A percentile compares a stretch with the other conserved stretches of the same genome.
Conservation (phyloP, 2,329 filamentous ascomycete genomes). For the Exophiala sp. region DNA sequence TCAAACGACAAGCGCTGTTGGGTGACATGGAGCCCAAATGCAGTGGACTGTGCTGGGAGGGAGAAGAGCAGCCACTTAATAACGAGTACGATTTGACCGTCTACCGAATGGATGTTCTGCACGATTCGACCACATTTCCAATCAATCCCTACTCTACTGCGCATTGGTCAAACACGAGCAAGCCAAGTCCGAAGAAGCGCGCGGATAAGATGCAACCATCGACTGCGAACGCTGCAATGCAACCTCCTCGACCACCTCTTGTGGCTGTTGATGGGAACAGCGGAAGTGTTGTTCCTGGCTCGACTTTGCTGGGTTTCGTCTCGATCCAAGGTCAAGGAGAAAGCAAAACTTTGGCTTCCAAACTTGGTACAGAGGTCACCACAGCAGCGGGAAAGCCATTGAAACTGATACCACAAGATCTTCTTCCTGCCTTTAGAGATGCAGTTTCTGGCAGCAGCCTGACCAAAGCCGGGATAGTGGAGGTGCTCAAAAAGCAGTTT, state of each 20-base stretch:
- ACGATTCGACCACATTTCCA: slow-evolving; percentile 33
- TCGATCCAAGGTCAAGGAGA: neutral
- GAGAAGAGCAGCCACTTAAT: slow-evolving; percentile 41
- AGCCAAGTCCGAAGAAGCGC: slow-evolving; percentile 15
- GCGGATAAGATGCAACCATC: slow-evolving; percentile 29
- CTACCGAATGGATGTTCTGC: slow-evolving; percentile 61
- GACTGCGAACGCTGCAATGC: slow-evolving; percentile 29
- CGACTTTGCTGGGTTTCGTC: neutral
- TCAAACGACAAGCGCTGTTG: slow-evolving; percentile 53
- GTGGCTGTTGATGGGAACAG: slow-evolving; percentile 22
- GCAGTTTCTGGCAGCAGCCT: slow-evolving; percentile 65
- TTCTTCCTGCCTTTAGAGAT: slow-evolving; percentile 61
- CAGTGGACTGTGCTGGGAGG: slow-evolving; percentile 80
- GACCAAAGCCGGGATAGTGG: slow-evolving; percentile 67
- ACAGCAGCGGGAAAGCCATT: slow-evolving; percentile 14
- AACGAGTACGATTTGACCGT: slow-evolving; percentile 48
- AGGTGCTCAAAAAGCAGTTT: slow-evolving; percentile 69
- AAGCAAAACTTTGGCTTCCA: slow-evolving; percentile 2
- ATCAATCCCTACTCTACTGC: slow-evolving; percentile 79
- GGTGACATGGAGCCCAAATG: slow-evolving; percentile 69
- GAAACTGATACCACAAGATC: slow-evolving; percentile 50
- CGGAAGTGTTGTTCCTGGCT: slow-evolving; percentile 2
- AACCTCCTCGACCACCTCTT: slow-evolving; percentile 30
- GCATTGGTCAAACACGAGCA: slow-evolving; percentile 59
- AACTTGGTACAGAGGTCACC: slow-evolving; percentile 2